A percentile compares a stretch with the other conserved stretches of the same genome.
Conservation (phyloP, 805 yeast genomes). For the Tetrapisispora nanseiensis region DNA sequence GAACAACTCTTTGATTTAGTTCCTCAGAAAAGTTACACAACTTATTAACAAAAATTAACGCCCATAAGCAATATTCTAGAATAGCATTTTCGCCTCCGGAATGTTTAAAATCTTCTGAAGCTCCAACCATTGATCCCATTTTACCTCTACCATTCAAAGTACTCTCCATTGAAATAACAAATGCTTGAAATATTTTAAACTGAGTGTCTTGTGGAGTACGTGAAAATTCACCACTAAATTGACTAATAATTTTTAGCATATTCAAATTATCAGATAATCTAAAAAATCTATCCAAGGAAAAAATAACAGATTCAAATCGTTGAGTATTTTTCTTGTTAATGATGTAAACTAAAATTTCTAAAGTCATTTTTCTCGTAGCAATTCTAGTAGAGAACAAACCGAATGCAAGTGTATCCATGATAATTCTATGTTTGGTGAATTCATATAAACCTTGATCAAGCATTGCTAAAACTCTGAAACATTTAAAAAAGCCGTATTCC, state of each 20-base stretch:
- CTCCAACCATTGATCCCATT: constrained; percentile 86
- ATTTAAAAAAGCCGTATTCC: constrained; percentile 68
- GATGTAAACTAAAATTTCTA: constrained; percentile 60
- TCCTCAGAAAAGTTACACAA: constrained; percentile 22
- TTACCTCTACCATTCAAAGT: constrained; percentile 80
- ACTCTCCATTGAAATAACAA: constrained; percentile 57
- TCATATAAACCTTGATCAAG: constrained; percentile 21
- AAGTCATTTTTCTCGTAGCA: constrained; percentile 66
- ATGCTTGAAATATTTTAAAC: constrained; percentile 45
- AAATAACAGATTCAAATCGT: constrained; percentile 37
- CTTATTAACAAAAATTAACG: constrained; percentile 26
- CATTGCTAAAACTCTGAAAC: constrained; percentile 47
- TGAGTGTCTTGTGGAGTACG: constrained; percentile 11
- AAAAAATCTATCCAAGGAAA: constrained; percentile 30
- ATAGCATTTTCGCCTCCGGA: constrained; percentile 35
- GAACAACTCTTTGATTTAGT: constrained; percentile 25
- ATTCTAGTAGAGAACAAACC: constrained; percentile 68
- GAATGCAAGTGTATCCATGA: constrained; percentile 54
- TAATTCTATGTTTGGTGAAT: constrained; percentile 26
- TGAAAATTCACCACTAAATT: constrained; percentile 13
- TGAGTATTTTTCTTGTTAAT: constrained; percentile 36
- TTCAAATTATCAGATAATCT: constrained; percentile 19
- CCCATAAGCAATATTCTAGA: constrained; percentile 26
- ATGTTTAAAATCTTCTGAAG: constrained; percentile 65
- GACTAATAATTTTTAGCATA: constrained; percentile 15